Evolutionary conservation across 2,329 filamentous ascomycete genomes (phyloP).

Genomic region (Fusarium nelsonii): DNA sequence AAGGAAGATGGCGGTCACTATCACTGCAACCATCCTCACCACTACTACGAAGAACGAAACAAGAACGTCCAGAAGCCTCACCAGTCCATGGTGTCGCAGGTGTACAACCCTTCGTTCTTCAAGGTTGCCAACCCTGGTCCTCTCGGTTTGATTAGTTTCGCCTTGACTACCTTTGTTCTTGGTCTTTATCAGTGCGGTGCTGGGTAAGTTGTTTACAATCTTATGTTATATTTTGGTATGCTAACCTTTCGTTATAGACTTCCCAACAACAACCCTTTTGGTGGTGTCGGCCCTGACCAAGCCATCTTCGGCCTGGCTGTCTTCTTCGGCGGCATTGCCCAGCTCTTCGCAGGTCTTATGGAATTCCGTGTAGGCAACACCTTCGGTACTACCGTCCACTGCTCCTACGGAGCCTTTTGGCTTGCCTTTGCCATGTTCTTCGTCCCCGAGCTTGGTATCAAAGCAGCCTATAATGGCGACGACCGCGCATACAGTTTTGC

Average conservation of each 20-base stretch:
- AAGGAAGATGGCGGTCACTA: constrained; percentile 38
- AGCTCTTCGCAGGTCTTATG: constrained; percentile 74
- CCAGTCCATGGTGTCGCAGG: constrained; percentile 54
- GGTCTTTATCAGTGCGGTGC: constrained; percentile 60
- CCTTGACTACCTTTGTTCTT: constrained; percentile 73
- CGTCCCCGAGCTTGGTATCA: constrained; percentile 64
- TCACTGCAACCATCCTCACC: constrained; percentile 30
- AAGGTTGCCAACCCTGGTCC: constrained; percentile 71
- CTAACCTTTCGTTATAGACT: constrained; percentile 44
- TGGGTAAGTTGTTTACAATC: constrained; percentile 59
- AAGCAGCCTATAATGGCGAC: constrained; percentile 57
- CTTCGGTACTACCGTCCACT: constrained; percentile 71
- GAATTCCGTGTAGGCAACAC: constrained; percentile 69
- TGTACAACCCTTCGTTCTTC: constrained; percentile 51
- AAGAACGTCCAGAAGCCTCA: constrained; percentile 42
- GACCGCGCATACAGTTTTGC: constrained; percentile 60
- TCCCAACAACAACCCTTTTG: constrained; percentile 52
- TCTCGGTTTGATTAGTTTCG: constrained; percentile 72
- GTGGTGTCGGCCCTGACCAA: constrained; percentile 52
- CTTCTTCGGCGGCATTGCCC: constrained; percentile 74
- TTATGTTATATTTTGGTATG: rapidly evolving
- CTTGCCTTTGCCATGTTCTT: constrained; percentile 70
- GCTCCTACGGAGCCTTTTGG: constrained; percentile 73
- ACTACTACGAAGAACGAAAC: constrained; percentile 30
- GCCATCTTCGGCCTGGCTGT: constrained; percentile 54